Evolutionary conservation across 2,329 filamentous ascomycete genomes (phyloP).

Genomic region (Aspergillus sp.): DNA sequence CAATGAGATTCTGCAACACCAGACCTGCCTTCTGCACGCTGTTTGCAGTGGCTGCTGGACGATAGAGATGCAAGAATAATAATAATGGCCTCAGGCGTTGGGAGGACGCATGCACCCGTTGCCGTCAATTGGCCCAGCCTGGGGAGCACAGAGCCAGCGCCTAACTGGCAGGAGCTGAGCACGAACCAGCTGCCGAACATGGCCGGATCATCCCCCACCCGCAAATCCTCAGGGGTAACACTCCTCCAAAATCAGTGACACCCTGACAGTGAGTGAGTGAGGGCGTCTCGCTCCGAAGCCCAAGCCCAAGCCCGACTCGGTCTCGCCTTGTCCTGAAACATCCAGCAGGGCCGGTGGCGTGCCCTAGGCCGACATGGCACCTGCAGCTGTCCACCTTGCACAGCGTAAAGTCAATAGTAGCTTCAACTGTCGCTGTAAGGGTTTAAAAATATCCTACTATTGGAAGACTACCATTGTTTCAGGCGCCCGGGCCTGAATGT

Average conservation of each 20-base stretch:
- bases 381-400: neutral
- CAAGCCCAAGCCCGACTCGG: neutral
- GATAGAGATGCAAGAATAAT: no score
- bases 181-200: neutral
- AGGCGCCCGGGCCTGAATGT: neutral
- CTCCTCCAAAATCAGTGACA: neutral
- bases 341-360: neutral
- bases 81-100: no score
- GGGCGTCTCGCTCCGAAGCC: neutral
- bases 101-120: no score
- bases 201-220: neutral
- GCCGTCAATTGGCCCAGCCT: no score
- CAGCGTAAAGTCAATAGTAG: neutral
- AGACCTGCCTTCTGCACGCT: neutral
- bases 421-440: conserved; percentile 2
- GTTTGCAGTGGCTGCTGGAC: no score
- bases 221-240: conserved; percentile 8
- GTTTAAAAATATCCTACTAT: conserved; percentile 6
- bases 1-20: neutral
- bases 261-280: no score
- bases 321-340: neutral
- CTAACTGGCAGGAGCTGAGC: neutral
- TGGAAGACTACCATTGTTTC: neutral
- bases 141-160: no score
- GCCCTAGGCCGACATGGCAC: neutral